Evolutionary conservation across 1,284 basidiomycete species (phyloP).

Genomic region (Kwoniella shivajii): DNA sequence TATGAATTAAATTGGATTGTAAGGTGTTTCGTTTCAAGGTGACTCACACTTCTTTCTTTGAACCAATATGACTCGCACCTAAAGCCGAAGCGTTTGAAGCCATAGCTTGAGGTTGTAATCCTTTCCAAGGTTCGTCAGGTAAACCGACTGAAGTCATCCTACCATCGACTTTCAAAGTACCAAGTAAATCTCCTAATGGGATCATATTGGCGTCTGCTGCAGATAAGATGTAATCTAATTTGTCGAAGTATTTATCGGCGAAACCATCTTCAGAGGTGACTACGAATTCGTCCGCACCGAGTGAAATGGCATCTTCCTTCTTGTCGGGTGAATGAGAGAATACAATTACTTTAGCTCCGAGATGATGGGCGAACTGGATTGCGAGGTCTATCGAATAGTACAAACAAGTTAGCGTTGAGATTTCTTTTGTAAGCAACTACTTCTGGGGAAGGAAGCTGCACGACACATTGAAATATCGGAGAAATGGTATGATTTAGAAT

Average conservation of each 20-base stretch:
- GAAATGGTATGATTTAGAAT: not conserved
- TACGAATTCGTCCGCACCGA: constrained; percentile 63
- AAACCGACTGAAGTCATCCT: constrained; percentile 61
- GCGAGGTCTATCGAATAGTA: constrained; percentile 54
- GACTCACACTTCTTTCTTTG: constrained; percentile 61
- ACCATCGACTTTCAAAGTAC: constrained; percentile 61
- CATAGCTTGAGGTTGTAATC: constrained; percentile 48
- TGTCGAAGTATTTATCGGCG: constrained; percentile 54
- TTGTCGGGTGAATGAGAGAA: constrained; percentile 68
- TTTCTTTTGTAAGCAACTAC: no score
- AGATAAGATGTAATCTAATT: constrained; percentile 67
- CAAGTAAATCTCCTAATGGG: constrained; percentile 57
- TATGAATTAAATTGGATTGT: constrained; percentile 2
- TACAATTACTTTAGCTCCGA: constrained; percentile 66
- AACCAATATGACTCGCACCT: constrained; percentile 63
- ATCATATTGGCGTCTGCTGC: constrained; percentile 56
- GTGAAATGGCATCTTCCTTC: constrained; percentile 65
- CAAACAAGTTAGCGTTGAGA: not conserved
- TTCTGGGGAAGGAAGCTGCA: not conserved
- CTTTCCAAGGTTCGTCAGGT: constrained; percentile 55
- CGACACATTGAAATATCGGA: not conserved
- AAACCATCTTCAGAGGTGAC: constrained; percentile 57
- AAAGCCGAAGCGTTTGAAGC: constrained; percentile 54
- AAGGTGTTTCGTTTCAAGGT: constrained; percentile 49
- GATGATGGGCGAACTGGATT: constrained; percentile 62